Base-by-base conservation (phyloP, 2,329 filamentous ascomycete species). In the Nectriaceae sp. region DNA sequence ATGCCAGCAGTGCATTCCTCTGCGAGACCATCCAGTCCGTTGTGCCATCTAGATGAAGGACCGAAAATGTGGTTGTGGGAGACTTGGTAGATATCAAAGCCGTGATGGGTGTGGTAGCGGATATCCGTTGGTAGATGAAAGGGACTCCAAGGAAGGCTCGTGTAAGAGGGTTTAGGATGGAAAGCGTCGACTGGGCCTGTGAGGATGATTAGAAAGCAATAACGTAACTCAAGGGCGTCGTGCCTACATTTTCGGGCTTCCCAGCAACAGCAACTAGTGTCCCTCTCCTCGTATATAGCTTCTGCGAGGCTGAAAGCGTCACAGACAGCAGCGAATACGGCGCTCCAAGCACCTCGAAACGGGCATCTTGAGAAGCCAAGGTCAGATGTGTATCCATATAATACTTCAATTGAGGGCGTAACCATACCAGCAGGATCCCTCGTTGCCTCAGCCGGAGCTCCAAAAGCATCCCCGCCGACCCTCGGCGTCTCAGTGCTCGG, bases 21-120 rank as follows among this genome's bases (percentile, higher is more conserved):
- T 97, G 92, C 5, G 90, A 82, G 8, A 99, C 76, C 77, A 96
- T 89, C 93, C 94, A 99, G 72, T 99, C 94, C 49, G 91, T 86
- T 4, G 91, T 90, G 49, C 94, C 94, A 74, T 99, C 91, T 42
- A 99, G 82, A 66, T 93, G 88, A 21, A 99, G 79, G 6, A 96
- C 84, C 11, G 89, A 85, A 60, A 99, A 92, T 5, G 91, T 92
- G 1, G 92, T 94, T 44, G 87, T 85, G 4, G 90, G 84, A 4
- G 90, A 90, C 67, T 91, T 94, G 20, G 93, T 91, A 22, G 89
- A 89, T 60, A 99, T 88, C 54, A 99, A 76, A 24, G 91, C 91
- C 37, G 89, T 96, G 57, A 97, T 82, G 2, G 94, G 92, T 40
- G 85, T 89, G 1, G 92, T 91, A 1, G 93, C 93, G 26, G 90